These are phyloP conservation scores for Diaporthe vaccinii DNA, from an alignment of 2,329 filamentous ascomycete genomes.

Conservation along the genomic window DNA sequence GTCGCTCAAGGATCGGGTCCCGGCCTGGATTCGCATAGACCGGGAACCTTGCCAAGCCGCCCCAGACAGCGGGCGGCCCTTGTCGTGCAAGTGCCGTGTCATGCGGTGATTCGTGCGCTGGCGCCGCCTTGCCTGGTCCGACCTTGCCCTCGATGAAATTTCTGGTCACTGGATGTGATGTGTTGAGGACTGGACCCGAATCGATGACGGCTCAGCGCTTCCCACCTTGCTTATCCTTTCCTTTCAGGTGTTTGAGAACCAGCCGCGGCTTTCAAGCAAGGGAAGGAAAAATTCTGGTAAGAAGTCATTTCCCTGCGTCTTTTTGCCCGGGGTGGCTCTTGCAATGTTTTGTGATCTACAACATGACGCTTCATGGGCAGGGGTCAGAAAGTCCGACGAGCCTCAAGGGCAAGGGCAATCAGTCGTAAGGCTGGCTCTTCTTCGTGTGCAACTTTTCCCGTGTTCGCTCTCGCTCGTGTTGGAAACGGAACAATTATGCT, in stretches of 20 bases:
- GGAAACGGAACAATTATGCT: not conserved
- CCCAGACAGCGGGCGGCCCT: conserved; percentile 27
- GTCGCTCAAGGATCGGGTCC: not conserved
- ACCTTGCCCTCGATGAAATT: conserved; percentile 17
- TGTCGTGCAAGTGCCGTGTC: conserved; percentile 32
- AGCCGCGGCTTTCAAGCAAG: conserved; percentile 5
- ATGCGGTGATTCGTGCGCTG: conserved; percentile 35
- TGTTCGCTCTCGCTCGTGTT: conserved; percentile 29
- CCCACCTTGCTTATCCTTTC: conserved; percentile 2
- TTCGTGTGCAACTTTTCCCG: conserved; percentile 24
- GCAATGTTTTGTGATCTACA: not conserved
- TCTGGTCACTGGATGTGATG: conserved; percentile 21
- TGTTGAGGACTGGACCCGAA: not conserved
- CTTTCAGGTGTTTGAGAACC: conserved; percentile 9
- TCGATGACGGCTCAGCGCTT: conserved; percentile 13
- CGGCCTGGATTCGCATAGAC: conserved; percentile 22
- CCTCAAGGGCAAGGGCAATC: not conserved
- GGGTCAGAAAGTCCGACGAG: not conserved
- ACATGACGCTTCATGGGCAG: not conserved
- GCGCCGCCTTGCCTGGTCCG: conserved; percentile 21
- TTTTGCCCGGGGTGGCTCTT: not conserved
- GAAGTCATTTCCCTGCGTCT: not conserved
- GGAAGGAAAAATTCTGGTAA: not conserved
- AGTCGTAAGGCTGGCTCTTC: not conserved
- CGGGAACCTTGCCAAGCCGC: conserved; percentile 28